Evolutionary conservation across 164 flowering plant species (phyloP), one percentile per base, ranked within the genome.

Genomic region (Piper longum): DNA sequence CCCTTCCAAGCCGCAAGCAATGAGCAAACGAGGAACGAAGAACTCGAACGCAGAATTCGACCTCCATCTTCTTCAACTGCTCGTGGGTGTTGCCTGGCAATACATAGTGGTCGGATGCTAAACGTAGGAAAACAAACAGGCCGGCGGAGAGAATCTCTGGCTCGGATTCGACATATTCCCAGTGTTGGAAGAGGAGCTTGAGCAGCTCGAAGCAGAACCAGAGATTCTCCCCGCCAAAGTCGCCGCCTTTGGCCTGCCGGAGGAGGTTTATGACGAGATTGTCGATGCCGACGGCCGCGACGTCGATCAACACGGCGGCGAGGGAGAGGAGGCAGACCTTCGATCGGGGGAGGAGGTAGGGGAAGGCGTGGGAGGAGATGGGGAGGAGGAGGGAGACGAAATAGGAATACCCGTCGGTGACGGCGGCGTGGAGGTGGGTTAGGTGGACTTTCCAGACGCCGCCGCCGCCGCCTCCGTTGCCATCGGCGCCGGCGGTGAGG

Each of bases 1-100:
- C 98, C 77, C 96, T 85, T 42, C 95, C 98, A 64, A 91, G 84
- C 69, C 69, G 75, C 69, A 89, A 71, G 70, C 92, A 85, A 72
- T 85, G 60, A 70, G 57, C 64, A 65, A 91, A 86, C 41, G 79
- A 75, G 63, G 79, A 83, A 74, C 87, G 87, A 66, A 91, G 63
- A 57, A 86, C 63, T 63, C 71, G 74, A 48, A 87, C 75, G 71
- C 98, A 91, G 70, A 91, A 91, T n/a, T 71, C 77, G 65, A 83
- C 78, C 77, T 91, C 96, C 79, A 79, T 72, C 8, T 13, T 55
- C 80, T 64, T 82, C 75, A 88, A 72, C 1, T 58, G 62, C 56
- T 75, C 85, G 4, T 80, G 39, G 11, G 69, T 78, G 5, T 66
- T 65, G 75, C 72, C 69, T 4, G 67, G 19, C 14, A 78, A 51